phyloP scores from a whole-genome alignment of 176 grass and related monocot genomes.

The Microstegium vimineum region DNA sequence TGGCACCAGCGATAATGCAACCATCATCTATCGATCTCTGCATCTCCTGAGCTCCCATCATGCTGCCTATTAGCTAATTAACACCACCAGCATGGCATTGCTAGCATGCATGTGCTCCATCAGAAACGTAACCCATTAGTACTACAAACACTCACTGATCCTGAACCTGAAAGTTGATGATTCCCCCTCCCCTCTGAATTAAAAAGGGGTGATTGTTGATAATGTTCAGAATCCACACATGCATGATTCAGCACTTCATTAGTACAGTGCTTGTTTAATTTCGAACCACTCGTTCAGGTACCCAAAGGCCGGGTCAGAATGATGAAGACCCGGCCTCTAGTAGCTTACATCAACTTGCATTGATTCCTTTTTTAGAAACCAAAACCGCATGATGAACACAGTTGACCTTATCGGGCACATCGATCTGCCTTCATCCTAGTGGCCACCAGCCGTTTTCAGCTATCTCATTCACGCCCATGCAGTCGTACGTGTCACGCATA shows the following conservation, averaged over 20 bases:
- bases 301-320: slow-evolving; percentile 4
- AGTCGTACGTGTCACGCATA: neutral
- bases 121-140: neutral
- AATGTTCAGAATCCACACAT: neutral
- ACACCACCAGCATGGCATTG: neutral
- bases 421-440: slow-evolving; percentile 10
- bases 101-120: too few relatives aligned
- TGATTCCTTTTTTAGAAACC: neutral
- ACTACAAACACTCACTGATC: neutral
- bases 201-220: neutral
- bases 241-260: neutral
- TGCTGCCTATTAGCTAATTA: neutral
- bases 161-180: neutral
- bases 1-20: neutral
- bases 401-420: slow-evolving; percentile 10
- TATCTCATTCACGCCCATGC: neutral
- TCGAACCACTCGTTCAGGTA: neutral
- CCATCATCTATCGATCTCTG: neutral
- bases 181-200: neutral
- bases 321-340: slow-evolving; percentile 6
- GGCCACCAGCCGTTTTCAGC: slow-evolving; percentile 14
- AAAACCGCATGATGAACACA: neutral
- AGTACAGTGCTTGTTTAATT: neutral
- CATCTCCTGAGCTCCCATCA: neutral
- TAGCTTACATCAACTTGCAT: neutral